A percentile compares a stretch with the other conserved stretches of the same genome.
phyloP scores from a whole-genome alignment of 2,329 filamentous ascomycete species.

The Clarireedia monteithiana region DNA sequence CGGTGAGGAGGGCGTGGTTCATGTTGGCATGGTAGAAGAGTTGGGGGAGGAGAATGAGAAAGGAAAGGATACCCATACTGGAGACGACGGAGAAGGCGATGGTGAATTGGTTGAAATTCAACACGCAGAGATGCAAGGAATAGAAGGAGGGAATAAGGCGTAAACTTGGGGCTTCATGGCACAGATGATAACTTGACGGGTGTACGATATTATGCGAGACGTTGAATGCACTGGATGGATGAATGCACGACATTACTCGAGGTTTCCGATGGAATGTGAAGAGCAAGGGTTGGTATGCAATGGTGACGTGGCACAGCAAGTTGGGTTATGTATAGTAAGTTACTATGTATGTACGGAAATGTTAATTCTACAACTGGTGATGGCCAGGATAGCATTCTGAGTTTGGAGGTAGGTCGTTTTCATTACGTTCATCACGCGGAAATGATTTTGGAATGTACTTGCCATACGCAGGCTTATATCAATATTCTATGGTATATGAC shows the following conservation, averaged over 20 bases:
- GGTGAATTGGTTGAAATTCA: constrained; percentile 22
- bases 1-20: constrained; percentile 20
- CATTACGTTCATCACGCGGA: background rate
- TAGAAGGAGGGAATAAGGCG: constrained; percentile 5
- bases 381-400: background rate
- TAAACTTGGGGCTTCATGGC: background rate
- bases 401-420: background rate
- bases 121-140: constrained; percentile 22
- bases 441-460: background rate
- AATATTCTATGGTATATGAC: background rate
- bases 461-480: constrained; percentile 1
- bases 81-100: constrained; percentile 16
- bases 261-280: background rate
- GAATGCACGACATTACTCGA: background rate
- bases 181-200: background rate
- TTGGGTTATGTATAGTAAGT: background rate
- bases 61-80: background rate
- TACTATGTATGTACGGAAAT: background rate
- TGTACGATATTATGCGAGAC: constrained; percentile 2
- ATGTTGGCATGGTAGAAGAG: constrained; percentile 14
- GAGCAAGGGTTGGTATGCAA: background rate
- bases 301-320: background rate
- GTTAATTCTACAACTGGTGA: background rate
- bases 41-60: background rate
- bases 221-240: background rate